Evolutionary conservation across 345 rosid genomes (phyloP), one percentile per base, ranked within the genome.

Genomic region (Rhizophora mangle): DNA sequence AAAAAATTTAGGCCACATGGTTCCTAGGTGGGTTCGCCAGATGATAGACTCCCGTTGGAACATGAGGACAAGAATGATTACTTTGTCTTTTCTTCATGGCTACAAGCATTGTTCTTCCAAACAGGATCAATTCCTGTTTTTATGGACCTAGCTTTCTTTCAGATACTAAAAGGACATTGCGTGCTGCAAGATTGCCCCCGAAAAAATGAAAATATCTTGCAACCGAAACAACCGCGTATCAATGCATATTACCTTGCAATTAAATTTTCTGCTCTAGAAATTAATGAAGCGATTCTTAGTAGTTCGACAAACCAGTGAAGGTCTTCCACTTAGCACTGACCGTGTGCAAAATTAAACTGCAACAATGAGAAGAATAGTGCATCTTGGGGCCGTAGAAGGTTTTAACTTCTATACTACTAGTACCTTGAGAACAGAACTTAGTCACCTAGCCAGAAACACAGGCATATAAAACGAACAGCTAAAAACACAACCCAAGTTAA

Each of bases 391-490:
- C 37, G 37, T 34, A 34, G 37, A 27, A 62, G 71, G 63, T 47
- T 63, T 74, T 63, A 78, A 61, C 54, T 60, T 61, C 47, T 72
- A 66, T 65, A 64, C 39, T 67, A 34, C 39, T 67, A 34, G 63
- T 64, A 68, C 59, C 67, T 70, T 29, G 51, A 56, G 60, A 34
- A 37, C 13, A 43, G n/a, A 68, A 32, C 78, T 68, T 67, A 69
- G 57, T 55, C 30, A 66, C 51, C 71, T 22, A 71, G 31, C 65
- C 36, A 60, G 37, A 70, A 73, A 67, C 52, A 63, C 73, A 70
- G 67, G 79, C 80, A 73, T 31, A 79, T 46, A 63, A 68, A 65
- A 29, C 18, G 49, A 74, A 66, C 58, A 57, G 62, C 67, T 46
- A 49, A 13, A 30, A 71, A 67, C 64, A 60, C 55, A 70, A 57